Evolutionary conservation across 2,329 filamentous ascomycete genomes (phyloP), one percentile per base, ranked within the genome.

Genomic region (Huntiella bhutanensis): DNA sequence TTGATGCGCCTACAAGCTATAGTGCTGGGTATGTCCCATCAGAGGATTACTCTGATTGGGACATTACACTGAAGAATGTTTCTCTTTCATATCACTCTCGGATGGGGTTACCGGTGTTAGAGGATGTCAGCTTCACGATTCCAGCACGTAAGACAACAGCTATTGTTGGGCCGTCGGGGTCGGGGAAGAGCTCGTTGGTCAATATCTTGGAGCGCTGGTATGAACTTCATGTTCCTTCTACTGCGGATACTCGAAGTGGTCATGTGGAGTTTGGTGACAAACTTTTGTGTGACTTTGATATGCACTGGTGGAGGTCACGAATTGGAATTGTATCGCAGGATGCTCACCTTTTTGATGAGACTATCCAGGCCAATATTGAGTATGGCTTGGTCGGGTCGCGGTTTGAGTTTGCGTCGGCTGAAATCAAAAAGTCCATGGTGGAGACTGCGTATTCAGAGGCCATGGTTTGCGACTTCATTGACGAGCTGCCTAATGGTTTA

Each of bases 141-240:
- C 65, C 71, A 49, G 66, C 71, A 5, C 77, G 77, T 15, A 80
- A 81, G 54, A 70, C 77, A 2, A 83, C 79, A 1, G 81, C 81
- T 2, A 77, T 86, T 13, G 80, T 86, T 15, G 81, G 81, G 0
- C 72, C 78, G 0, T 82, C 77, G 2, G 81, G 81, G 0, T 77
- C 71, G 4, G 81, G 82, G 0, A 87, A 86, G 58, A 81, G 75
- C 43, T 86, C 81, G 0, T 74, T 85, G 19, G 73, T 84, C 1
- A 78, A 76, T 0, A 61, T 86, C 2, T 63, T 85, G 3, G 75
- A 85, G 55, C 65, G 79, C 32, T 85, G 79, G 77, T 85, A 85
- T 55, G 48, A 76, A 73, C 1, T 62, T 10, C 40, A 49, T 33
- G 15, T 17, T 17, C 17, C 34, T 36, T 17, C 45, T 35, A 12